A percentile compares a stretch with the other conserved stretches of the same genome.
These are phyloP conservation scores for Nakazawaea anatomiae DNA, from an alignment of 805 yeast genomes.

Conservation along the genomic window DNA sequence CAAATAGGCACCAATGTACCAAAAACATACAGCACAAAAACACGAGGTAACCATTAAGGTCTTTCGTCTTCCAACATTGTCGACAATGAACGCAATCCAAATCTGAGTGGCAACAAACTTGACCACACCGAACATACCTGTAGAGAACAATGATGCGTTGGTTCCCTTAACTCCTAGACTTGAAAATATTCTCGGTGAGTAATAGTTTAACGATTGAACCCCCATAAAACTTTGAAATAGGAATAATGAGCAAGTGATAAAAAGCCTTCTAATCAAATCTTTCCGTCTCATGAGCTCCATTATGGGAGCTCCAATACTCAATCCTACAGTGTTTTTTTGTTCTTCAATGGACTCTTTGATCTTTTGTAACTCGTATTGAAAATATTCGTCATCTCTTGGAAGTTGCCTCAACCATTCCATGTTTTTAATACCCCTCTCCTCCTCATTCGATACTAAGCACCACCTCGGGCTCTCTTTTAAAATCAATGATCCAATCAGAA, in stretches of 20 bases:
- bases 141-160: constrained; percentile 40
- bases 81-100: constrained; percentile 42
- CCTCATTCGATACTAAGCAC: constrained; percentile 29
- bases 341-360: constrained; percentile 21
- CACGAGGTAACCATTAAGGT: constrained; percentile 31
- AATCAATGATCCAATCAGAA: constrained; percentile 31
- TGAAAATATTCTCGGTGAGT: constrained; percentile 44
- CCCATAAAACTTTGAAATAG: constrained; percentile 42
- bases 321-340: constrained; percentile 23
- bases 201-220: constrained; percentile 45
- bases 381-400: constrained; percentile 31
- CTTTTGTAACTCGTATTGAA: constrained; percentile 30
- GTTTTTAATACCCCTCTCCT: constrained; percentile 27
- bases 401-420: constrained; percentile 33
- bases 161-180: constrained; percentile 44
- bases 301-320: constrained; percentile 34
- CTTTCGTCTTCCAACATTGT: constrained; percentile 37
- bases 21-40: constrained; percentile 39
- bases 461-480: constrained; percentile 43
- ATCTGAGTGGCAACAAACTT: constrained; percentile 37
- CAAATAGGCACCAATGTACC: constrained; percentile 43
- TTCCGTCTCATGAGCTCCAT: constrained; percentile 25
- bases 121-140: constrained; percentile 47
- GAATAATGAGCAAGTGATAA: constrained; percentile 31
- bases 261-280: constrained; percentile 27